Evolutionary conservation across 305 asterid species (phyloP).

Genomic region (Rubia peregrina): DNA sequence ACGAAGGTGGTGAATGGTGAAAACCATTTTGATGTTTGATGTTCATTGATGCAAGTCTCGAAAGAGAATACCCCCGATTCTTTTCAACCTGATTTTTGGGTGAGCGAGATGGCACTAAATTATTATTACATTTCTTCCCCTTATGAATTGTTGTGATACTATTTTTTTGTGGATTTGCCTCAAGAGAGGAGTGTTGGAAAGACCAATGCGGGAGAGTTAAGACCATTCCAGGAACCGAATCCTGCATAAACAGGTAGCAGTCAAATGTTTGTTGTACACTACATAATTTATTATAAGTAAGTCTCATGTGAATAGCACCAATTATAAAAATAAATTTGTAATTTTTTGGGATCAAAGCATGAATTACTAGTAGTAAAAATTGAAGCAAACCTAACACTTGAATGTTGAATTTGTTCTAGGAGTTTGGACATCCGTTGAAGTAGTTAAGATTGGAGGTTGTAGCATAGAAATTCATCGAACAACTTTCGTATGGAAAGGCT

Average conservation of each 20-base stretch:
- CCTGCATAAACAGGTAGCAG: slow-evolving; percentile 44
- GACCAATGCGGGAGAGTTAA: slow-evolving; percentile 45
- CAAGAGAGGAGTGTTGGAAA: slow-evolving; percentile 43
- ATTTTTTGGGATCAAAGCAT: background rate
- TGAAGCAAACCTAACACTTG: background rate
- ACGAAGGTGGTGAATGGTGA: too few relatives aligned
- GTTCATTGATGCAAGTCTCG: slow-evolving; percentile 25
- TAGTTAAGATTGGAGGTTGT: background rate
- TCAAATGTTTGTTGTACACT: slow-evolving; percentile 1
- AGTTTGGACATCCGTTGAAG: slow-evolving; percentile 44
- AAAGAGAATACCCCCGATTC: slow-evolving; percentile 35
- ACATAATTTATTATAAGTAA: background rate
- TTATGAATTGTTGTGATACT: background rate
- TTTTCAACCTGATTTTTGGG: slow-evolving; percentile 44
- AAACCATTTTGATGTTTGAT: background rate
- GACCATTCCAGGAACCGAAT: slow-evolving; percentile 32
- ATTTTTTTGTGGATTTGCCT: background rate
- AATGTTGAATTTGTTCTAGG: slow-evolving; percentile 25
- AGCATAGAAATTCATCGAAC: background rate
- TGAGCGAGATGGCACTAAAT: slow-evolving; percentile 20
- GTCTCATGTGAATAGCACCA: background rate
- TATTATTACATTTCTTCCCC: background rate
- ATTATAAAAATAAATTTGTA: background rate
- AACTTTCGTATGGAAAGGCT: background rate
- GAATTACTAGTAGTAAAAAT: too few relatives aligned